A percentile compares a stretch with the other conserved stretches of the same genome.
Evolutionary conservation across 225 moss, liverwort and hornwort genomes (phyloP).

Genomic region (Bryoerythrophyllum caledonicum): DNA sequence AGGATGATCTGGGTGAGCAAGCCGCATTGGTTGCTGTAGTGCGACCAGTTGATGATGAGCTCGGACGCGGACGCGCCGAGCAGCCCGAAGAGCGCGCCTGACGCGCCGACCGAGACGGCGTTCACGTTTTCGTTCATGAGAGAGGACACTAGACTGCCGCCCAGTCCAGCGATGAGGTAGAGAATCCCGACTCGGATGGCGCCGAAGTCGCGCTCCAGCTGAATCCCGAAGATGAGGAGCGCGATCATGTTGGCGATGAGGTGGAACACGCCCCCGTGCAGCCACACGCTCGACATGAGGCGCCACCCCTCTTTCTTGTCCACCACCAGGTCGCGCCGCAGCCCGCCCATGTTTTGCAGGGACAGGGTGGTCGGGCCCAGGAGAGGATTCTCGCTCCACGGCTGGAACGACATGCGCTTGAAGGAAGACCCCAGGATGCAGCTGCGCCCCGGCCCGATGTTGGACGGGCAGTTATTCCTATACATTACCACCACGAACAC

Average conservation of each 20-base stretch:
- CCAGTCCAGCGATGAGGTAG: constrained; percentile 68
- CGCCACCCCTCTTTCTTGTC: constrained; percentile 69
- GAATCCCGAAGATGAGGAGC: constrained; percentile 71
- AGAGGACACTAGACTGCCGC: constrained; percentile 78
- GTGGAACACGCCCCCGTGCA: constrained; percentile 90
- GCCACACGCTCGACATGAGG: constrained; percentile 76
- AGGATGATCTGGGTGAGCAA: constrained; percentile 61
- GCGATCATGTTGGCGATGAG: constrained; percentile 82
- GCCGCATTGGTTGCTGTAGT: constrained; percentile 44
- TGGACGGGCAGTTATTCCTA: constrained; percentile 45
- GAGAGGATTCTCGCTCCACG: constrained; percentile 75
- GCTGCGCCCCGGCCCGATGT: constrained; percentile 16
- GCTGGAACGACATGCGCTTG: constrained; percentile 74
- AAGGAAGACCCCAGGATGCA: constrained; percentile 47
- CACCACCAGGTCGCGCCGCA: constrained; percentile 46
- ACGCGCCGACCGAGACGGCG: constrained; percentile 81
- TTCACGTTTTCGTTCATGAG: constrained; percentile 44
- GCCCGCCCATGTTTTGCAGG: constrained; percentile 63
- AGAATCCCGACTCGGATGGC: constrained; percentile 58
- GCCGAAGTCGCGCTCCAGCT: constrained; percentile 80
- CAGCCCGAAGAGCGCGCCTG: constrained; percentile 83
- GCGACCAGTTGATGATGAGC: constrained; percentile 81
- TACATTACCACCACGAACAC: constrained; percentile 61
- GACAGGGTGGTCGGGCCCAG: constrained; percentile 70
- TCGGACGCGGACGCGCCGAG: constrained; percentile 77